Conservation (phyloP, 73 alveolate genomes). For the Vitrella brassicaformis region DNA sequence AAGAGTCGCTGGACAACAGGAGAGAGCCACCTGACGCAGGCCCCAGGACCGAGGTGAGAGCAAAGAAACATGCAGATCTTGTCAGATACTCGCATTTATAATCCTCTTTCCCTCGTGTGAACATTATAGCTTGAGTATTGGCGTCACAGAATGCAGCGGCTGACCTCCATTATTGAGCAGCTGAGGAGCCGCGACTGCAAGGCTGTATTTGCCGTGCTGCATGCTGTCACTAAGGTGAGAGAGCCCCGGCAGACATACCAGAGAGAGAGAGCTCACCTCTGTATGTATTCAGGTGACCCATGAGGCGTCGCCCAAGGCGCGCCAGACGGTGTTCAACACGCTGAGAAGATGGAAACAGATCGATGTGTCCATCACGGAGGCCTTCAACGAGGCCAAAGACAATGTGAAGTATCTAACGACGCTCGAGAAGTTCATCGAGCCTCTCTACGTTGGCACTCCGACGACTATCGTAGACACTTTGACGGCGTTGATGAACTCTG, state of each 20-base stretch:
- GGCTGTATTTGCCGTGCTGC: conserved; percentile 33
- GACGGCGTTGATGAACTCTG: conserved; percentile 97
- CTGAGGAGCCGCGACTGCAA: conserved; percentile 45
- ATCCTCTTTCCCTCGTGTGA: neutral
- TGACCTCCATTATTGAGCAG: conserved; percentile 76
- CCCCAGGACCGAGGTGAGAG: conserved; percentile 49
- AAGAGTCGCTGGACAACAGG: conserved; percentile 46
- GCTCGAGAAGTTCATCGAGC: conserved; percentile 96
- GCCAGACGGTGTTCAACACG: conserved; percentile 32
- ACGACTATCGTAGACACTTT: conserved; percentile 91
- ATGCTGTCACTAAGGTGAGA: conserved; percentile 26
- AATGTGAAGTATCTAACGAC: conserved; percentile 97
- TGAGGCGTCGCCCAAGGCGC: neutral
- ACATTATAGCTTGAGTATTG: conserved; percentile 49
- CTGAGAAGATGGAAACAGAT: conserved; percentile 44
- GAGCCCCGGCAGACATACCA: conserved; percentile 1
- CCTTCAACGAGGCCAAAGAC: conserved; percentile 99
- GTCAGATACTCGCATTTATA: neutral
- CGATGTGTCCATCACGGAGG: conserved; percentile 70
- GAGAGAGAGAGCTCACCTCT: neutral
- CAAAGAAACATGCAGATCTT: neutral
- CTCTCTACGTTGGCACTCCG: conserved; percentile 97
- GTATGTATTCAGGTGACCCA: neutral
- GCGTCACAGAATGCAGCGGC: conserved; percentile 66
- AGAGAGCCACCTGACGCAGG: conserved; percentile 55